A percentile compares a stretch with the other conserved stretches of the same genome.
These are phyloP conservation scores for Melanogaster broomeanus DNA, from an alignment of 768 basidiomycete species.

Conservation along the genomic window DNA sequence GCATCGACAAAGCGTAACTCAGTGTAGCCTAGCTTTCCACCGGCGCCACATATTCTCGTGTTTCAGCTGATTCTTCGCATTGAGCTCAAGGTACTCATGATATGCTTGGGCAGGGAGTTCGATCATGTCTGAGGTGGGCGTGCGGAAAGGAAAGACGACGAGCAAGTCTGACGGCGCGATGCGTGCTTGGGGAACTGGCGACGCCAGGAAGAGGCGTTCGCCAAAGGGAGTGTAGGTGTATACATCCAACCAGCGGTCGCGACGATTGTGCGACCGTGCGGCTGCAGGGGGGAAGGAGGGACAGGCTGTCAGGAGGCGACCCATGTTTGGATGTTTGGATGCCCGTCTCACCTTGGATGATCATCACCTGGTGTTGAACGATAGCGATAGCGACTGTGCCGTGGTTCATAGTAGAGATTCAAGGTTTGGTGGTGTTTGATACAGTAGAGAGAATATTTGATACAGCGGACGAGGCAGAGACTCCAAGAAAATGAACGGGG, in stretches of 20 bases:
- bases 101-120: constrained; percentile 64
- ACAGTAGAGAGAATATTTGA: constrained; percentile 15
- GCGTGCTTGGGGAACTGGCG: constrained; percentile 60
- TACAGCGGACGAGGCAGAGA: constrained; percentile 12
- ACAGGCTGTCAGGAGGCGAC: constrained; percentile 6
- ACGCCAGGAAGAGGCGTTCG: constrained; percentile 64
- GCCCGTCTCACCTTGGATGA: constrained; percentile 58
- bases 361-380: constrained; percentile 65
- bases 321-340: not conserved
- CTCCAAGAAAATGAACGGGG: constrained; percentile 4
- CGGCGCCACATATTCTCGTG: constrained; percentile 62
- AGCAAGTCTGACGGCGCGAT: constrained; percentile 62
- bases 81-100: constrained; percentile 56
- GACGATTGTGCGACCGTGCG: constrained; percentile 51
- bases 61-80: constrained; percentile 50
- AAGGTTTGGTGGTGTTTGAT: constrained; percentile 8
- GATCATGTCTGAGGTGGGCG: constrained; percentile 52
- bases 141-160: constrained; percentile 45
- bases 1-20: not conserved
- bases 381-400: constrained; percentile 69
- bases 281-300: constrained; percentile 37
- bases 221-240: constrained; percentile 65
- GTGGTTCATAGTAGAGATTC: constrained; percentile 42
- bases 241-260: constrained; percentile 66
- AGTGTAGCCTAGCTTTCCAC: constrained; percentile 38